These are phyloP conservation scores for Astragalus glycyphyllos DNA, from an alignment of 306 rosid genomes.

Conservation along the genomic window DNA sequence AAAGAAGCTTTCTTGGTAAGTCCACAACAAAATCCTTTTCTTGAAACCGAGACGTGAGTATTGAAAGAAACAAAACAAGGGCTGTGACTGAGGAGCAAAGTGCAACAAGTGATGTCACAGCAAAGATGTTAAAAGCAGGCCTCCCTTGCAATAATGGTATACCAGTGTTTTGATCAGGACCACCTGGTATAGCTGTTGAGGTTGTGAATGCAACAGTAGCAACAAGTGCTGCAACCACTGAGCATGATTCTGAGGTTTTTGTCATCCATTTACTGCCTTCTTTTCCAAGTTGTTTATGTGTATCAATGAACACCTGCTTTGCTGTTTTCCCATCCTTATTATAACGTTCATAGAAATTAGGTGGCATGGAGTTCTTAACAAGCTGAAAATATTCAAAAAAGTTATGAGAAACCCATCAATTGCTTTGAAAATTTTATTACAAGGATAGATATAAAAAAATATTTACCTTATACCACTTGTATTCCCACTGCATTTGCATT, in stretches of 20 bases:
- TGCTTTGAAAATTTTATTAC: no score
- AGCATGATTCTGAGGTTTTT: conserved; percentile 60
- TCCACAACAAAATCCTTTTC: conserved; percentile 56
- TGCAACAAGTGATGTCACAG: conserved; percentile 56
- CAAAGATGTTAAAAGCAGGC: conserved; percentile 51
- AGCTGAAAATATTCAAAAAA: conserved; percentile 44
- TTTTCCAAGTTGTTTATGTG: conserved; percentile 46
- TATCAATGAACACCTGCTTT: conserved; percentile 45
- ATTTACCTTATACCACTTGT: conserved; percentile 60
- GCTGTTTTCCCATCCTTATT: conserved; percentile 53
- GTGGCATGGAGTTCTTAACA: conserved; percentile 61
- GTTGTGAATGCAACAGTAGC: conserved; percentile 74
- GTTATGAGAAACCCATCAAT: no score
- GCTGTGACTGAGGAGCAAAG: conserved; percentile 64
- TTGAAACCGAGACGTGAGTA: conserved; percentile 53
- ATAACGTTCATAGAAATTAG: conserved; percentile 46
- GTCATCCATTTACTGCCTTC: conserved; percentile 63
- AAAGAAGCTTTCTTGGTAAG: conserved; percentile 54
- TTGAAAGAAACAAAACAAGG: conserved; percentile 53
- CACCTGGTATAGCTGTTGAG: conserved; percentile 64
- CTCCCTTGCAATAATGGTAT: conserved; percentile 40
- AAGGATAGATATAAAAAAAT: background rate
- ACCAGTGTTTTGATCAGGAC: conserved; percentile 45
- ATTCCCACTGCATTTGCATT: conserved; percentile 65
- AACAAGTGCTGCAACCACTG: conserved; percentile 68